Conservation (phyloP, 345 rosid species). For the Pseudoturritis turrita region DNA sequence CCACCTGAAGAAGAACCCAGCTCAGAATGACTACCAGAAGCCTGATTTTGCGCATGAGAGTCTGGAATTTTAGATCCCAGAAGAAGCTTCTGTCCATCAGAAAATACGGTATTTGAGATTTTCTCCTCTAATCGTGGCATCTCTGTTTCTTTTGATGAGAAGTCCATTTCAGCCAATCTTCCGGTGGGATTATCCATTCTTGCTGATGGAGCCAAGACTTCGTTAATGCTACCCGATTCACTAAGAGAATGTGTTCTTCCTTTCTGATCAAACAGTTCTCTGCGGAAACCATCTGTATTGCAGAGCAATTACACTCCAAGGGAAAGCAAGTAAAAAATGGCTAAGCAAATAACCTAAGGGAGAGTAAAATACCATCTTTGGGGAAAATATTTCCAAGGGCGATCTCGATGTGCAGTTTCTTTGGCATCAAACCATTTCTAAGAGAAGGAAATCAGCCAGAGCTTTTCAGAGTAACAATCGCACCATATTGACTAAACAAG, state of each 20-base stretch:
- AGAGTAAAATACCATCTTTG: constrained; percentile 58
- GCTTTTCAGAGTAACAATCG: not conserved
- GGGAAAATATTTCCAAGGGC: constrained; percentile 71
- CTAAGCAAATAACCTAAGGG: not conserved
- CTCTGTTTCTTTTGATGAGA: constrained; percentile 39
- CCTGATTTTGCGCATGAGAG: constrained; percentile 44
- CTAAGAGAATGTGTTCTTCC: constrained; percentile 43
- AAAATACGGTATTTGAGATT: constrained; percentile 31
- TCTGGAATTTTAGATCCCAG: constrained; percentile 41
- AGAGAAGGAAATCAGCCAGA: constrained; percentile 19
- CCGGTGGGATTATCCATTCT: constrained; percentile 48
- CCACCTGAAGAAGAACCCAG: constrained; percentile 35
- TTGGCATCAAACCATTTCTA: constrained; percentile 77
- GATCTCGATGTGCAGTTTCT: constrained; percentile 81
- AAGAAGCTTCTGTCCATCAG: constrained; percentile 48
- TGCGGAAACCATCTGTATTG: constrained; percentile 46
- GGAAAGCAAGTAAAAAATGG: not conserved
- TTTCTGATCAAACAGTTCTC: constrained; percentile 46
- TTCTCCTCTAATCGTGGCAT: constrained; percentile 46
- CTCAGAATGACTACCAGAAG: constrained; percentile 40
- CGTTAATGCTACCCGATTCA: constrained; percentile 41
- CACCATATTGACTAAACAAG: constrained; percentile 3
- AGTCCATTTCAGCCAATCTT: constrained; percentile 47
- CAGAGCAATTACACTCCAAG: constrained; percentile 30
- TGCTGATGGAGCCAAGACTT: constrained; percentile 43